phyloP scores from a whole-genome alignment of 805 yeast genomes.

The Cyberlindnera americana region DNA sequence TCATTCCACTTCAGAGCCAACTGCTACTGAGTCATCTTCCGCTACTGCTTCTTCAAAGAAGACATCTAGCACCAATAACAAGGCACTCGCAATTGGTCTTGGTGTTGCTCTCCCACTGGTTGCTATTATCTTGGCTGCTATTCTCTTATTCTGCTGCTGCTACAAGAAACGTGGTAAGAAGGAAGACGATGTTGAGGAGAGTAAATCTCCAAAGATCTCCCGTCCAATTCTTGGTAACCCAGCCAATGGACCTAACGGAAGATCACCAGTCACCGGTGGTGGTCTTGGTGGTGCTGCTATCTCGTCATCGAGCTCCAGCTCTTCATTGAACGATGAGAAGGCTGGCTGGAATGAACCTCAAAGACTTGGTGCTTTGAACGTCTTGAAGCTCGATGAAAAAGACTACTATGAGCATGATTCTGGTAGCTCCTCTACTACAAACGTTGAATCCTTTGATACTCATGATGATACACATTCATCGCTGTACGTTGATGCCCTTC shows the following conservation, averaged over 20 bases:
- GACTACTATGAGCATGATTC: conserved; percentile 31
- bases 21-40: conserved; percentile 21
- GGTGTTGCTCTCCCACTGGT: conserved; percentile 81
- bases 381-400: conserved; percentile 46
- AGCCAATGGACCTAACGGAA: conserved; percentile 31
- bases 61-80: conserved; percentile 32
- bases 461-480: conserved; percentile 29
- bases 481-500: conserved; percentile 37
- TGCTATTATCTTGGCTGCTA: conserved; percentile 43
- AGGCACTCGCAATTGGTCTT: conserved; percentile 77
- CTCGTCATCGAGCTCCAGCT: conserved; percentile 27
- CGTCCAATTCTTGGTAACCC: conserved; percentile 37
- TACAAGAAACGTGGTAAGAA: conserved; percentile 40
- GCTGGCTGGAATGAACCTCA: conserved; percentile 25
- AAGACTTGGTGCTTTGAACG: conserved; percentile 48
- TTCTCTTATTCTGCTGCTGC: conserved; percentile 54
- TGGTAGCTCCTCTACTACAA: conserved; percentile 49
- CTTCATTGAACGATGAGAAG: conserved; percentile 30
- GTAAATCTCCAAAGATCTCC: conserved; percentile 33
- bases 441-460: conserved; percentile 36
- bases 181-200: conserved; percentile 28
- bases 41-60: conserved; percentile 21
- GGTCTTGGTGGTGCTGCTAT: conserved; percentile 7
- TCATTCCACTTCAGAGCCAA: conserved; percentile 24
- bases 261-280: conserved; percentile 19